Base-by-base conservation (phyloP, 1,284 basidiomycete genomes). In the Ceratobasidium sp. region DNA sequence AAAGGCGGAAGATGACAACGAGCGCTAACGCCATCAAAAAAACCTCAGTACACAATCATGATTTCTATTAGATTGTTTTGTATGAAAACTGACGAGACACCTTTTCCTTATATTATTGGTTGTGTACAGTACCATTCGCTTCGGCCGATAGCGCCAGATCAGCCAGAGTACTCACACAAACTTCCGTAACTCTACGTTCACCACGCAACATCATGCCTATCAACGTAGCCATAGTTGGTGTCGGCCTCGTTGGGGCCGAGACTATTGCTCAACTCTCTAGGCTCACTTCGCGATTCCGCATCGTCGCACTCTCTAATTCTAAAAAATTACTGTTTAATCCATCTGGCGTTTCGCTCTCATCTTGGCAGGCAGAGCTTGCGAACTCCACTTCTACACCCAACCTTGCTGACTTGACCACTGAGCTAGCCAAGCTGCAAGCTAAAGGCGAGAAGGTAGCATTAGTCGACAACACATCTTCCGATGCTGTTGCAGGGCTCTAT, bases 401-500 rank as follows among this genome's bases (percentile, higher is more conserved):
- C 71, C 78, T 90, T 6, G 77, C 81, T 1, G 80, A 69, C 9
- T 84, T 85, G 75, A 84, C 84, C 55, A 79, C 79, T 39, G 81
- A 84, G 74, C 83, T 89, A 32, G 79, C 81, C 23, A 78, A 77
- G 6, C 79, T 86, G 64, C 84, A 85, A 62, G 81, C 78, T 55
- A 82, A 80, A 71, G 81, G 81, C 28, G 84, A 85, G 73, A 87
- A 86, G 69, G 90, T 92, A 36, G 90, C 93, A 2, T 81, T 99
- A 23, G 92, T 99, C 73, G 97, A 99, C 82, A 97, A 96, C 80
- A 98, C 97, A 0, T 93, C 95, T 0, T 91, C 92, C 46, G 92
- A 96, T 62, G 84, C 84, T 18, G 88, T 99, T 43, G 97, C 97
- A 1, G 83, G 84, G 30, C 81, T 92, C 74, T 99, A 99, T 81